These are phyloP conservation scores for Houttuynia cordata DNA, from an alignment of 164 flowering plant species.

Conservation along the genomic window DNA sequence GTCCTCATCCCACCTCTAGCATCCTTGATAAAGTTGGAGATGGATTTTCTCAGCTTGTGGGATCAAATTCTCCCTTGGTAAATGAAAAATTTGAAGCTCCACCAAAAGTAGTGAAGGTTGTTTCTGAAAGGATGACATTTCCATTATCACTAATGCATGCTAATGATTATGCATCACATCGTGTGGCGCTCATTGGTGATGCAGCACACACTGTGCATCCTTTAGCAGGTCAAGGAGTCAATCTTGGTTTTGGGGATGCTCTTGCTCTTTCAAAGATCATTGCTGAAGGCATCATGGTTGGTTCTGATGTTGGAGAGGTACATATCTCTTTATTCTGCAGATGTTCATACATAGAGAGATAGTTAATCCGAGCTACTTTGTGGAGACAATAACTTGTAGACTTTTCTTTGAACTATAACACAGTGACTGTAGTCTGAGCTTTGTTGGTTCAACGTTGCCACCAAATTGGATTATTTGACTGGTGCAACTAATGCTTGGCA, in stretches of 20 bases:
- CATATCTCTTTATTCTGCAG: background rate
- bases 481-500: too few species aligned
- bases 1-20: constrained; percentile 67
- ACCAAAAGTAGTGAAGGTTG: constrained; percentile 63
- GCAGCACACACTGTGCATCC: constrained; percentile 99
- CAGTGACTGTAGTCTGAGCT: too few species aligned
- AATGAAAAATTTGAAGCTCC: constrained; percentile 67
- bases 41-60: constrained; percentile 38
- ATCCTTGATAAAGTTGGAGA: constrained; percentile 14
- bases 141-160: constrained; percentile 87
- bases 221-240: constrained; percentile 98
- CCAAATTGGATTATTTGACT: too few species aligned
- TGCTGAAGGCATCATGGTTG: constrained; percentile 72
- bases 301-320: constrained; percentile 92
- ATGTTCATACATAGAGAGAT: background rate
- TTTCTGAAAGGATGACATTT: constrained; percentile 78
- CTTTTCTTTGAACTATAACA: too few species aligned
- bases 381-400: background rate
- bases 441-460: too few species aligned
- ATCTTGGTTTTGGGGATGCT: constrained; percentile 93
- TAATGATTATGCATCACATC: constrained; percentile 50
- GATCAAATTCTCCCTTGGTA: constrained; percentile 21
- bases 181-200: constrained; percentile 83
- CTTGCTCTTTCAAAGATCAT: constrained; percentile 56
- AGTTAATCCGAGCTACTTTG: background rate